Evolutionary conservation across 352 stramenopile species (phyloP).

Genomic region (Globisporangium nodosum): DNA sequence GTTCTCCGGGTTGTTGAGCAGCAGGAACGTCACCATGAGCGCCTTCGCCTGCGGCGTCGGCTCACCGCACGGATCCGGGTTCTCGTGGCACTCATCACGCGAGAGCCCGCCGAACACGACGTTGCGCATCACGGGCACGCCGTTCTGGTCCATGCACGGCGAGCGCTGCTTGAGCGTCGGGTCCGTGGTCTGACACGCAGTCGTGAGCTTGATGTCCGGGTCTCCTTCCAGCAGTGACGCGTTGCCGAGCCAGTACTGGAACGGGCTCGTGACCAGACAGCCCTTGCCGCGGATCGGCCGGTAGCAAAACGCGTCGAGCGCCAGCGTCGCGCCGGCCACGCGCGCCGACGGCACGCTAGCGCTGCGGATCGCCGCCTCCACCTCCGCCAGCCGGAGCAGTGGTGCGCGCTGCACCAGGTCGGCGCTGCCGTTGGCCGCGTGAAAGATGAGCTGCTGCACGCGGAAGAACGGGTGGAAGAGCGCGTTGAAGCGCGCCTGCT

Average conservation of each 20-base stretch:
- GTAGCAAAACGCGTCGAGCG: slow-evolving; percentile 75
- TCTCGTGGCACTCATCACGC: slow-evolving; percentile 58
- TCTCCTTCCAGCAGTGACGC: slow-evolving; percentile 49
- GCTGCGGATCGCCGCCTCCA: slow-evolving; percentile 57
- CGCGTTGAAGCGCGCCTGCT: slow-evolving; percentile 71
- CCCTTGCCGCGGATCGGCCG: slow-evolving; percentile 70
- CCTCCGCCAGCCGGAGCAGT: slow-evolving; percentile 49
- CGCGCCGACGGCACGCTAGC: slow-evolving; percentile 19
- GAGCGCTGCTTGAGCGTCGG: slow-evolving; percentile 36
- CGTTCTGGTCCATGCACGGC: slow-evolving; percentile 88
- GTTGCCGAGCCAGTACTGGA: slow-evolving; percentile 78
- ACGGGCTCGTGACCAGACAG: slow-evolving; percentile 76
- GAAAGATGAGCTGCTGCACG: slow-evolving; percentile 86
- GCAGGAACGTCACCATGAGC: slow-evolving; percentile 86
- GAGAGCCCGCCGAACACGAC: slow-evolving; percentile 83
- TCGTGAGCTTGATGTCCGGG: slow-evolving; percentile 83
- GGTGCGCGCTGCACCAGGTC: slow-evolving; percentile 63
- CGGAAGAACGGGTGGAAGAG: slow-evolving; percentile 85
- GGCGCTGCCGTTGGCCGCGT: slow-evolving; percentile 28
- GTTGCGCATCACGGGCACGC: slow-evolving; percentile 84
- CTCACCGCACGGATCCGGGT: slow-evolving; percentile 83
- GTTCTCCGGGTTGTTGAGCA: slow-evolving; percentile 73
- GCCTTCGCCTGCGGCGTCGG: slow-evolving; percentile 64
- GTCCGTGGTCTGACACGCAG: slow-evolving; percentile 79
- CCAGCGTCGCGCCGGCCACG: slow-evolving; percentile 26